Percentiles rank a stretch among this genome's conserved stretches.
phyloP scores from a whole-genome alignment of 73 alveolate species.

The Effrenium voratum region DNA sequence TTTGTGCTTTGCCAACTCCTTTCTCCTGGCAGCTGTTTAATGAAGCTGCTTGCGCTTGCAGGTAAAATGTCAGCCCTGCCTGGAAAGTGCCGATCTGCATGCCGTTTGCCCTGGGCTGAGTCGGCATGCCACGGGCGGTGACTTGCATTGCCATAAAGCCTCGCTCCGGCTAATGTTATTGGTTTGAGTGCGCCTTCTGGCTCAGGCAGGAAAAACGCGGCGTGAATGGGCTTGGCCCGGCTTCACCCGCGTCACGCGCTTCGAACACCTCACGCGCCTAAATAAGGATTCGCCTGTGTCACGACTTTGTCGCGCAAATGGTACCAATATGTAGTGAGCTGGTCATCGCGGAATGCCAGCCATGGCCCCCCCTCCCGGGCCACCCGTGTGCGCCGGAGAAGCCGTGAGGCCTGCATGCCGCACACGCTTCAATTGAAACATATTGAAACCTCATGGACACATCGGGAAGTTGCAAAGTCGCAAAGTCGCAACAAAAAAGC shows the following conservation, averaged over 20 bases:
- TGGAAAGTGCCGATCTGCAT: slow-evolving; percentile 91
- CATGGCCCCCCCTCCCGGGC: slow-evolving; percentile 88
- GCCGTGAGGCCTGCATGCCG: slow-evolving; percentile 70
- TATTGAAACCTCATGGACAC: background rate
- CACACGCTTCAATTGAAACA: background rate
- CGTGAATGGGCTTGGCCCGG: background rate
- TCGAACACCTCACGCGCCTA: background rate
- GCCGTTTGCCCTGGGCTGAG: slow-evolving; percentile 49
- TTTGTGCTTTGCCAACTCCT: slow-evolving; percentile 87
- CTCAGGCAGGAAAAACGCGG: too few species aligned
- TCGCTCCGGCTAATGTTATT: background rate
- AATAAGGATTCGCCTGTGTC: slow-evolving; percentile 68
- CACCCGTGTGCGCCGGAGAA: slow-evolving; percentile 22
- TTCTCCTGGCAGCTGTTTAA: slow-evolving; percentile 30
- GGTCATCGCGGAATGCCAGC: slow-evolving; percentile 88
- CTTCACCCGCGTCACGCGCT: background rate
- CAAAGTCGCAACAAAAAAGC: background rate
- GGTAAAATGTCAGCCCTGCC: background rate
- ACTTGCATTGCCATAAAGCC: too few species aligned
- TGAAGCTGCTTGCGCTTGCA: background rate
- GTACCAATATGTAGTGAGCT: slow-evolving; percentile 80
- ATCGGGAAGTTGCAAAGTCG: background rate
- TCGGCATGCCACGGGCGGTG: too few species aligned
- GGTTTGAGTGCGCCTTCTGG: background rate
- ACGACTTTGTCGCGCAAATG: slow-evolving; percentile 94